A percentile compares a stretch with the other conserved stretches of the same genome.
phyloP scores from a whole-genome alignment of 2,329 filamentous ascomycete species.

The Aspergillus bombycis region DNA sequence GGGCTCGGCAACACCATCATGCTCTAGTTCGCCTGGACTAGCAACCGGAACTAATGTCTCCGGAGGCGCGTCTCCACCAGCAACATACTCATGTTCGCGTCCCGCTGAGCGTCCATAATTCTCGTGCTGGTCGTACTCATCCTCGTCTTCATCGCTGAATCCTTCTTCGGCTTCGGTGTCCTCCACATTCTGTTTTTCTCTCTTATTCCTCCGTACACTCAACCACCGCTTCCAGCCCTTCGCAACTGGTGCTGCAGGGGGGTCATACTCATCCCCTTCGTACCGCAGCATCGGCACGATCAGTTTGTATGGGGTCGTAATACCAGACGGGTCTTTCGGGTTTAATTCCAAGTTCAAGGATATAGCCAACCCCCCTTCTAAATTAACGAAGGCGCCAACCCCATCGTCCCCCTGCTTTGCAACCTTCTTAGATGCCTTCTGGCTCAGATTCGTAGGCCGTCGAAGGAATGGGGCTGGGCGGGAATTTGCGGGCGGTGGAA shows the following conservation, averaged over 20 bases:
- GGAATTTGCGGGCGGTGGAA: conserved; percentile 30
- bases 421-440: conserved; percentile 61
- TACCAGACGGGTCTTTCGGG: conserved; percentile 80
- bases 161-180: conserved; percentile 25
- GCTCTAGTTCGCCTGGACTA: conserved; percentile 14
- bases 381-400: conserved; percentile 65
- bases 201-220: conserved; percentile 33
- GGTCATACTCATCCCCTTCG: conserved; percentile 46
- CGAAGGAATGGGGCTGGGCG: conserved; percentile 62
- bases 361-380: conserved; percentile 84
- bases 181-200: conserved; percentile 21
- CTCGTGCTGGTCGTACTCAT: conserved; percentile 22
- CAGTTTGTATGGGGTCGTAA: conserved; percentile 83
- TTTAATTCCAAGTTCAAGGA: conserved; percentile 88
- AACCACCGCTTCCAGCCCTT: conserved; percentile 47
- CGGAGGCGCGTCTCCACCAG: conserved; percentile 6
- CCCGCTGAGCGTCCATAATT: conserved; percentile 5
- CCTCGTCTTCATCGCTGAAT: conserved; percentile 18
- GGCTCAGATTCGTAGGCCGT: conserved; percentile 69
- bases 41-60: conserved; percentile 15
- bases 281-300: conserved; percentile 76
- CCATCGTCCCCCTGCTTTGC: conserved; percentile 58
- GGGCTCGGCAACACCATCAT: conserved; percentile 16
- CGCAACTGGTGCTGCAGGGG: conserved; percentile 36
- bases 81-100: conserved; percentile 9